A percentile compares a stretch with the other conserved stretches of the same genome.
Conservation (phyloP, 2,329 filamentous ascomycete genomes). For the Phaeoacremonium minimum region DNA sequence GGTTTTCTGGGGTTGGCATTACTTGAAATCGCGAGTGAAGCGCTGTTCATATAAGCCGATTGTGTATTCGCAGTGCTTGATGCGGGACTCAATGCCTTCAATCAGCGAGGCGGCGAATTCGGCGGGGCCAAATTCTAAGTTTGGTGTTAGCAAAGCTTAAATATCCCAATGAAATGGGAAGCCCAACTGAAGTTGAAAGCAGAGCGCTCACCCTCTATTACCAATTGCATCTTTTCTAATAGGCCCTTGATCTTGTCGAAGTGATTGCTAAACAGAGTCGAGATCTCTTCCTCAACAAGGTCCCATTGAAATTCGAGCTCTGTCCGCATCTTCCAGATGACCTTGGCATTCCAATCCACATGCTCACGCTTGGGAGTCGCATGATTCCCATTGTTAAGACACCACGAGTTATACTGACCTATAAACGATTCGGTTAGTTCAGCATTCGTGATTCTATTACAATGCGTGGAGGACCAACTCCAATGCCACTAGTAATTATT, state of each 20-base stretch:
- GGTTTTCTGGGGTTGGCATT: no score
- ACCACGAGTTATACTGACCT: slow-evolving; percentile 25
- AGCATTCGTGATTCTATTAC: background rate
- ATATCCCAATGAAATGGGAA: background rate
- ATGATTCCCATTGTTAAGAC: slow-evolving; percentile 19
- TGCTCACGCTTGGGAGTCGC: slow-evolving; percentile 8
- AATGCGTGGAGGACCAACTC: slow-evolving; percentile 11
- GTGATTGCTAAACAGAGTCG: slow-evolving; percentile 9
- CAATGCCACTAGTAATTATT: slow-evolving; percentile 15
- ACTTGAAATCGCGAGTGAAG: slow-evolving; percentile 12
- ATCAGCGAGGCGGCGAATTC: background rate
- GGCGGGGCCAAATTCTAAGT: background rate
- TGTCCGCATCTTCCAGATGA: slow-evolving; percentile 25
- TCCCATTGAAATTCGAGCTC: slow-evolving; percentile 21
- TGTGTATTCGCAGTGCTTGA: slow-evolving; percentile 7
- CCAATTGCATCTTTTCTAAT: slow-evolving; percentile 1
- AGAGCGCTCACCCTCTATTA: background rate
- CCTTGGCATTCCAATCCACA: slow-evolving; percentile 24
- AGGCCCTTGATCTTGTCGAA: slow-evolving; percentile 4
- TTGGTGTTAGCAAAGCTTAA: no score
- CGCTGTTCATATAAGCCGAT: slow-evolving; percentile 8
- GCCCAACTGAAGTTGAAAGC: background rate
- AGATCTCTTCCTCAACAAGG: slow-evolving; percentile 19
- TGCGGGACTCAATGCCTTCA: background rate
- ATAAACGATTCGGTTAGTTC: background rate